Percentiles rank a stretch among this genome's conserved stretches.
Evolutionary conservation across 495 filamentous ascomycete genomes (phyloP).

Genomic region (Aspergillus steynii): DNA sequence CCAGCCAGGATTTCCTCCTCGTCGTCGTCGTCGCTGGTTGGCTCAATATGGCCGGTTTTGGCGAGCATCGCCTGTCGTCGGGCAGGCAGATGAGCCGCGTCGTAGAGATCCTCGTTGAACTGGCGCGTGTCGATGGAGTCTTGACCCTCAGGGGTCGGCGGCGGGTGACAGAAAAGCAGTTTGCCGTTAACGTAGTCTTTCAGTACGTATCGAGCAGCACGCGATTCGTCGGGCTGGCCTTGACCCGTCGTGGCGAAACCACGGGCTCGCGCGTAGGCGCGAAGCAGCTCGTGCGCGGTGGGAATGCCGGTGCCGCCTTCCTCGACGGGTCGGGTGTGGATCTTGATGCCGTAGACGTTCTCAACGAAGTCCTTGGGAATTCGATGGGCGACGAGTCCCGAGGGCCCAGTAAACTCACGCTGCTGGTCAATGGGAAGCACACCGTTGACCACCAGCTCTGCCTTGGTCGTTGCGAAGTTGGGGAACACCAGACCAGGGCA

Average conservation of each 20-base stretch:
- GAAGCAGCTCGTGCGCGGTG: constrained; percentile 82
- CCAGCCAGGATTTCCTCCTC: constrained; percentile 18
- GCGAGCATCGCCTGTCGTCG: constrained; percentile 61
- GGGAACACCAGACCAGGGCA: constrained; percentile 98
- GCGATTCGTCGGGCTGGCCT: constrained; percentile 88
- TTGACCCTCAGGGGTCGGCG: constrained; percentile 57
- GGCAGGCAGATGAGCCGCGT: constrained; percentile 71
- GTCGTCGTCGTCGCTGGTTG: constrained; percentile 46
- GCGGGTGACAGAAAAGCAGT: constrained; percentile 87
- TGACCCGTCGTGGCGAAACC: constrained; percentile 86
- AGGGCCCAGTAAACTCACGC: constrained; percentile 89
- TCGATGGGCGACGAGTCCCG: constrained; percentile 79
- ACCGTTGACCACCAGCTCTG: constrained; percentile 93
- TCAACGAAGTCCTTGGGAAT: constrained; percentile 92
- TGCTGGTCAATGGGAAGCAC: constrained; percentile 97
- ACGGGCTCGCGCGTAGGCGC: constrained; percentile 82
- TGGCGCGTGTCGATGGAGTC: constrained; percentile 62
- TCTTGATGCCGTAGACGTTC: constrained; percentile 89
- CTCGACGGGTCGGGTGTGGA: constrained; percentile 76
- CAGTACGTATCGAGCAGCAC: constrained; percentile 85
- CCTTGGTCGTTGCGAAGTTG: constrained; percentile 96
- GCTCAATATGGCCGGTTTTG: constrained; percentile 39
- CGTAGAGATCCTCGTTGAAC: constrained; percentile 91
- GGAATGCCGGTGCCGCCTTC: constrained; percentile 92
- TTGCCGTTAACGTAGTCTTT: constrained; percentile 99